These are phyloP conservation scores for Cucumis melo DNA, from an alignment of 306 rosid species.

Conservation along the genomic window DNA sequence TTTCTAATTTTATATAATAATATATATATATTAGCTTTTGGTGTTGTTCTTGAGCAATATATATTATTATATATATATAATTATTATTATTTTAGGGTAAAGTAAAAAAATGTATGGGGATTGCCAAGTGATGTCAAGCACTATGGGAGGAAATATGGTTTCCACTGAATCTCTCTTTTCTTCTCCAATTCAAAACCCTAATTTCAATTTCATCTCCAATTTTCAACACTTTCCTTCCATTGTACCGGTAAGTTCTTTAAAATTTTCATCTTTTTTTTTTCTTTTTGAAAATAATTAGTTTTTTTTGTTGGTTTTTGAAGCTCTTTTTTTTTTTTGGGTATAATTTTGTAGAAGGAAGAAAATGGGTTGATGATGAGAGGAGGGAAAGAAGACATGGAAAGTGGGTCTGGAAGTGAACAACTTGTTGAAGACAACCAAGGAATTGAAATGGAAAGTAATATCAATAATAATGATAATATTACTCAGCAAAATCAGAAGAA, in stretches of 20 bases:
- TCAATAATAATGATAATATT: background rate
- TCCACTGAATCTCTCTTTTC: constrained; percentile 57
- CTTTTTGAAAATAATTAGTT: no score
- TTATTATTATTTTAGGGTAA: background rate
- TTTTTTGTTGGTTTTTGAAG: background rate
- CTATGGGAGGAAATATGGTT: constrained; percentile 62
- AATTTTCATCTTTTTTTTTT: background rate
- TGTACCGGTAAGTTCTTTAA: constrained; percentile 17
- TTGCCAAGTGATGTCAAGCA: constrained; percentile 80
- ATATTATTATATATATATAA: background rate
- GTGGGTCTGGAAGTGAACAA: constrained; percentile 77
- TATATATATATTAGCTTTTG: background rate
- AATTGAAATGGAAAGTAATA: constrained; percentile 31
- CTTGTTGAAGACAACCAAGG: constrained; percentile 45
- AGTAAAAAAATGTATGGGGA: constrained; percentile 51
- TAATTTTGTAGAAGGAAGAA: constrained; percentile 53
- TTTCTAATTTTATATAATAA: background rate
- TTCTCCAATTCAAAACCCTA: constrained; percentile 75
- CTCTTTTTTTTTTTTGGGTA: no score
- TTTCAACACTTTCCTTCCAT: constrained; percentile 52
- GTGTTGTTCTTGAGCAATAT: background rate
- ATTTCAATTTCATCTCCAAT: constrained; percentile 65
- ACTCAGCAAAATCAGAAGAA: constrained; percentile 32
- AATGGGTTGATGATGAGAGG: constrained; percentile 32
- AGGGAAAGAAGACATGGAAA: constrained; percentile 80